Evolutionary conservation across 345 rosid species (phyloP), one percentile per base, ranked within the genome.

Genomic region (Geranium rotundifolium): DNA sequence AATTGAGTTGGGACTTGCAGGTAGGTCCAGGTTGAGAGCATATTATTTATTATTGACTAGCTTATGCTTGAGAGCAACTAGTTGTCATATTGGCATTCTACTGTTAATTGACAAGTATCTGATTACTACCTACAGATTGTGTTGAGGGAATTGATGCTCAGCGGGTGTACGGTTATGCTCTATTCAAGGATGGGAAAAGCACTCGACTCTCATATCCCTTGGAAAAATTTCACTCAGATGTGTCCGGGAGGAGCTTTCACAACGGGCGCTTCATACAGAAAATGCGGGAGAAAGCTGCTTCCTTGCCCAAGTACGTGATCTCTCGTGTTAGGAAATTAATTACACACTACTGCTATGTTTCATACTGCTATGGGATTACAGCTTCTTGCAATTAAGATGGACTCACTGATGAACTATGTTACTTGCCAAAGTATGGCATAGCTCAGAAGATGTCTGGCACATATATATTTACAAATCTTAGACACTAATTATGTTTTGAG

Each of bases 1-100:
- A 31, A 64, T 62, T 29, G 77, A 73, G 64, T 62, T 73, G 29
- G 77, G 70, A 8, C 73, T 69, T 27, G 58, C 69, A 69, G 73
- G 73, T 69, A 17, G 41, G 63, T 60, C 52, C 41, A 34, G 3
- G 41, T 34, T 34, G 41, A 34, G 3, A 23, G 27, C 27, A 1
- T 34, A 8, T 5, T 8, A 8, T 34, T 5, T 8, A 8, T 34
- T 17, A 34, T 34, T 34, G 41, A 34, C 41, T 34, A 34, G 41
- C 41, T 34, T 34, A 34, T 1, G 27, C 27, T 23, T 23, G 41
- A 1, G 12, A 17, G 0, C 8, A 34, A 34, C 12, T 49, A 30
- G 34, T 2, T 1, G 63, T 30, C 17, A n/a, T 34, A 9, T 8
- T 34, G 0, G 0, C 4, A 19, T 17, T n/a, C 41, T 19, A 34